phyloP scores from a whole-genome alignment of 2,329 filamentous ascomycete species.

The Pseudocercospora fuligena region DNA sequence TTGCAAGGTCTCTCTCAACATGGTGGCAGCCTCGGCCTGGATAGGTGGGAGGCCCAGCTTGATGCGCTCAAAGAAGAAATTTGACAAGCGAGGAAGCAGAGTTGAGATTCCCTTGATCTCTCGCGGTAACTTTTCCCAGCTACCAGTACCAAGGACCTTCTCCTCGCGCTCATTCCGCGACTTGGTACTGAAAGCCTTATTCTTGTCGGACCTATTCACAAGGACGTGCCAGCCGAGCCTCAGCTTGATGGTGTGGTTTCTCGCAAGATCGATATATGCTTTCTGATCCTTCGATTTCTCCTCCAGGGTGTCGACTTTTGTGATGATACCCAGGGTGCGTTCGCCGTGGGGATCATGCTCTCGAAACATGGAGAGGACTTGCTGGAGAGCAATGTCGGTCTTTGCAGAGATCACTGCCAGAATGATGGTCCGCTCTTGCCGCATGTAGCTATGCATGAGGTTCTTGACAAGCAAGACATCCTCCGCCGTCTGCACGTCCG shows the following conservation, averaged over 20 bases:
- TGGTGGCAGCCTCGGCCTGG: too few species aligned
- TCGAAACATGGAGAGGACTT: slow-evolving; percentile 55
- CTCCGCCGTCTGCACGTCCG: slow-evolving; percentile 38
- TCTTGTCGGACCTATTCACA: slow-evolving; percentile 48
- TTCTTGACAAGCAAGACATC: slow-evolving; percentile 42
- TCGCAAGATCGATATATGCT: slow-evolving; percentile 46
- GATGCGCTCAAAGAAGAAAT: too few species aligned
- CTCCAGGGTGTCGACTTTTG: slow-evolving; percentile 50
- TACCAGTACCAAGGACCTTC: too few species aligned
- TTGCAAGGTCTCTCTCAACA: too few species aligned
- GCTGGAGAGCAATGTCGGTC: slow-evolving; percentile 61
- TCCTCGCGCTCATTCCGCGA: slow-evolving; percentile 44
- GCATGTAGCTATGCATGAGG: slow-evolving; percentile 61
- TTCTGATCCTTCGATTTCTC: slow-evolving; percentile 48
- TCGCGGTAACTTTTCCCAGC: too few species aligned
- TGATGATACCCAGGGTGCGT: too few species aligned
- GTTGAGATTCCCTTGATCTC: too few species aligned
- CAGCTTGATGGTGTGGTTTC: slow-evolving; percentile 47
- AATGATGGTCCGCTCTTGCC: slow-evolving; percentile 56
- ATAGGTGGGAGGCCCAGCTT: too few species aligned
- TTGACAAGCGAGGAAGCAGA: too few species aligned
- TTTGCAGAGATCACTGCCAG: slow-evolving; percentile 45
- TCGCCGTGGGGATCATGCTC: too few species aligned
- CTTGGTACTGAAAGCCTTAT: slow-evolving; percentile 43
- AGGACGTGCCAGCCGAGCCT: slow-evolving; percentile 61